Percentiles rank a stretch among this genome's conserved stretches.
These are phyloP conservation scores for Dryadomyces quercivorus DNA, from an alignment of 2,329 filamentous ascomycete species.

Conservation along the genomic window DNA sequence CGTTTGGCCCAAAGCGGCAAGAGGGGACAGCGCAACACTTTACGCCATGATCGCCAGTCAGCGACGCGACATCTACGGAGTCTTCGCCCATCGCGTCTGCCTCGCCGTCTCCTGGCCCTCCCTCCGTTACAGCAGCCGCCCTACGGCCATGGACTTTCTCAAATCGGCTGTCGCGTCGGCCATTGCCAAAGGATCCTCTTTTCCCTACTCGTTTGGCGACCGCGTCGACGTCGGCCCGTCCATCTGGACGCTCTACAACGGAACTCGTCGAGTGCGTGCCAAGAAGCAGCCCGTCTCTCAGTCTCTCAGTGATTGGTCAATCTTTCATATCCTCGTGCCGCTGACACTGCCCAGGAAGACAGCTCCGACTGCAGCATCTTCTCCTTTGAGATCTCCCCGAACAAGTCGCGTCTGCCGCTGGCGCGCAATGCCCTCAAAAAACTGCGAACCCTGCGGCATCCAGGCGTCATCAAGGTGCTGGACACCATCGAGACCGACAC, in stretches of 20 bases:
- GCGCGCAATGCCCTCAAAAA: constrained; percentile 93
- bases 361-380: constrained; percentile 92
- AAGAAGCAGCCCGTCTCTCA: neutral
- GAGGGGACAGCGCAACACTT: constrained; percentile 3
- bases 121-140: neutral
- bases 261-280: constrained; percentile 63
- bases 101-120: neutral
- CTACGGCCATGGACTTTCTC: constrained; percentile 72
- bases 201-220: constrained; percentile 88
- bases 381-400: constrained; percentile 77
- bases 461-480: constrained; percentile 84
- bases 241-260: constrained; percentile 94
- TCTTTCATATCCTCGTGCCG: neutral
- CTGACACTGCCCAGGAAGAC: constrained; percentile 57
- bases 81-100: neutral
- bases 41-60: no score
- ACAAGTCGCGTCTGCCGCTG: constrained; percentile 70
- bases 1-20: constrained; percentile 5
- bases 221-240: constrained; percentile 84
- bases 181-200: constrained; percentile 87
- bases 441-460: constrained; percentile 82
- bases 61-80: neutral
- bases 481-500: constrained; percentile 95
- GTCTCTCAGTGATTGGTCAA: neutral
- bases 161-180: constrained; percentile 96